Evolutionary conservation across 2,329 filamentous ascomycete species (phyloP).

Genomic region (Drechslerella coelobrocha): DNA sequence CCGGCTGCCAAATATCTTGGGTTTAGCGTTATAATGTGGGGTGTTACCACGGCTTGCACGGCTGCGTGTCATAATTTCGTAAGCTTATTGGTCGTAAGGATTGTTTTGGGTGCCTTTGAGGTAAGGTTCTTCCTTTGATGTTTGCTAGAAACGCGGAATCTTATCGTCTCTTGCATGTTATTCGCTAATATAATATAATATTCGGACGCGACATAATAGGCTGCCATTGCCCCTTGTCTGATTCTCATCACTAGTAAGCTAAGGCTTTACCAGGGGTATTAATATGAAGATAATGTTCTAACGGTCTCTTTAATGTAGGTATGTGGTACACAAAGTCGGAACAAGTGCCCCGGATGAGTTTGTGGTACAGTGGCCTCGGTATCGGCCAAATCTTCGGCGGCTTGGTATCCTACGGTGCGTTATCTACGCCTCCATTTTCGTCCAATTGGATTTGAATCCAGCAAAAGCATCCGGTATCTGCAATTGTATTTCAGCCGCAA

Average conservation of each 20-base stretch:
- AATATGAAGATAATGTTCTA: background rate
- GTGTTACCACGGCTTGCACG: slow-evolving; percentile 64
- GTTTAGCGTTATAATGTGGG: slow-evolving; percentile 67
- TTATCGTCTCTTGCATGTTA: background rate
- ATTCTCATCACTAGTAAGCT: slow-evolving; percentile 69
- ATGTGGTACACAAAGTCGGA: slow-evolving; percentile 61
- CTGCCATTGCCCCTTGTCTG: slow-evolving; percentile 67
- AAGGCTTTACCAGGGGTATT: slow-evolving; percentile 58
- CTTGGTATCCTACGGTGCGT: slow-evolving; percentile 61
- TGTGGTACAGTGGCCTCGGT: slow-evolving; percentile 69
- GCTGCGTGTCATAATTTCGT: slow-evolving; percentile 65
- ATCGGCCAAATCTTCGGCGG: slow-evolving; percentile 65
- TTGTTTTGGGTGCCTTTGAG: slow-evolving; percentile 69
- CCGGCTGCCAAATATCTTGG: slow-evolving; percentile 69
- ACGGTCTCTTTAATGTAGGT: slow-evolving; percentile 23
- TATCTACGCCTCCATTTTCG: background rate
- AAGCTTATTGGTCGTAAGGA: slow-evolving; percentile 64
- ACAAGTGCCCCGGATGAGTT: slow-evolving; percentile 66
- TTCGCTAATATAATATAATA: no score
- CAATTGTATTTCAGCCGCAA: background rate
- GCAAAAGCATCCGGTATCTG: background rate
- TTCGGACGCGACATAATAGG: no score
- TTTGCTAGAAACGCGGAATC: background rate
- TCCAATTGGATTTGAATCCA: no score
- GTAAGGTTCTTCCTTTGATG: slow-evolving; percentile 18